Evolutionary conservation across 2,329 filamentous ascomycete species (phyloP), one percentile per base, ranked within the genome.

Genomic region (Exophiala viscosa): DNA sequence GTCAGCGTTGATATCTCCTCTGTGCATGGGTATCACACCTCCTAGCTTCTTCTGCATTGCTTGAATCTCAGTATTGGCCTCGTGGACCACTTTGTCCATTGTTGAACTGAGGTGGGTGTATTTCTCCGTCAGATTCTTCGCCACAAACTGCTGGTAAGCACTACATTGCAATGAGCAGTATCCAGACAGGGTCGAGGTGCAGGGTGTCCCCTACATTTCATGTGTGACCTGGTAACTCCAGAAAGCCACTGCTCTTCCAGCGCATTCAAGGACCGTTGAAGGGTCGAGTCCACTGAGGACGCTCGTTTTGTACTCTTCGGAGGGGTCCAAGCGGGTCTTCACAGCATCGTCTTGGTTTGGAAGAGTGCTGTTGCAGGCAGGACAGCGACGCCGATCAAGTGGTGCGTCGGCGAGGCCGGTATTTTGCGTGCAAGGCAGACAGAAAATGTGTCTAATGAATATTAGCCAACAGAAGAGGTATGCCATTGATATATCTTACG

Each of bases 291-390:
- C 92, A 64, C 88, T 90, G 9, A 96, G 75, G 0, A 95, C 81
- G 55, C 85, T 91, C 0, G 88, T 90, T 69, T 95, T 95, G 75
- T 93, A 95, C 60, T 95, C 90, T 64, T 96, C 91, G 0, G 83
- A 85, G 0, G 90, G 90, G 55, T 85, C 87, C 36, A 96, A 76
- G 28, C 83, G 79, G 1, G 85, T 81, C 15, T 85, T 76, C 8
- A 87, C 82, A 3, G 84, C 87, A 71, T 95, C 89, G 61, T 95
- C 87, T 0, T 83, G 83, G 57, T 85, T 87, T 6, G 74, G 72
- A 2, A 96, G 78, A 7, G 77, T 76, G 2, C 82, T 79, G 32
- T 81, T 75, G 65, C 92, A 97, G 20, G 87, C 88, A 48, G 90
- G 91, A 66, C 91, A 97, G 1, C 72, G 72, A 38, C 79, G 76